Evolutionary conservation across 495 filamentous ascomycete genomes (phyloP).

Genomic region (Talaromyces wortmannii): DNA sequence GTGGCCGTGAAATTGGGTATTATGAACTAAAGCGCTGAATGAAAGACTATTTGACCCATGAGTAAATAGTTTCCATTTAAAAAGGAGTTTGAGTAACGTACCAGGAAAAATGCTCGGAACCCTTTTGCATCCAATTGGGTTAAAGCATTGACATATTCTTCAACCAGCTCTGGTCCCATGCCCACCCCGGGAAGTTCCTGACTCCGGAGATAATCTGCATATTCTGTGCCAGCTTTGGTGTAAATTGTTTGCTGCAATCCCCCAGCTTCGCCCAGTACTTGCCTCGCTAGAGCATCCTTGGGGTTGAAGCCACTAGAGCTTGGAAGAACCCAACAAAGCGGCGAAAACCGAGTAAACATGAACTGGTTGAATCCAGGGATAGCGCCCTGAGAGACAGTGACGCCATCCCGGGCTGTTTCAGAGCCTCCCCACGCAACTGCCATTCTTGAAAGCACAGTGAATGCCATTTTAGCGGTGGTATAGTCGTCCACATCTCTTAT

Average conservation of each 20-base stretch:
- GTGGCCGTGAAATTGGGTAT: constrained; percentile 11
- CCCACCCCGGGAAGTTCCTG: constrained; percentile 48
- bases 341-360: constrained; percentile 81
- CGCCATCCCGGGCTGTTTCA: constrained; percentile 51
- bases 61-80: neutral
- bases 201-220: constrained; percentile 47
- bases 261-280: constrained; percentile 79
- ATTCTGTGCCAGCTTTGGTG: constrained; percentile 67
- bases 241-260: constrained; percentile 81
- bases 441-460: constrained; percentile 75
- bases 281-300: constrained; percentile 76
- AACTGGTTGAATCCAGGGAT: constrained; percentile 91
- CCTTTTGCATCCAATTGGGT: constrained; percentile 42
- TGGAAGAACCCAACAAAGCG: constrained; percentile 80
- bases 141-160: constrained; percentile 49
- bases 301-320: constrained; percentile 68
- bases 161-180: constrained; percentile 41
- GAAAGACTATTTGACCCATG: constrained; percentile 22
- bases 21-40: constrained; percentile 44
- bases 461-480: constrained; percentile 76
- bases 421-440: constrained; percentile 77
- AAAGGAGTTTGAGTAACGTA: constrained; percentile 14
- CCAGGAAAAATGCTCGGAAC: constrained; percentile 50
- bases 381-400: constrained; percentile 32
- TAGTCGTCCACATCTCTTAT: constrained; percentile 70